phyloP scores from a whole-genome alignment of 306 rosid genomes.

The Corylus heterophylla region DNA sequence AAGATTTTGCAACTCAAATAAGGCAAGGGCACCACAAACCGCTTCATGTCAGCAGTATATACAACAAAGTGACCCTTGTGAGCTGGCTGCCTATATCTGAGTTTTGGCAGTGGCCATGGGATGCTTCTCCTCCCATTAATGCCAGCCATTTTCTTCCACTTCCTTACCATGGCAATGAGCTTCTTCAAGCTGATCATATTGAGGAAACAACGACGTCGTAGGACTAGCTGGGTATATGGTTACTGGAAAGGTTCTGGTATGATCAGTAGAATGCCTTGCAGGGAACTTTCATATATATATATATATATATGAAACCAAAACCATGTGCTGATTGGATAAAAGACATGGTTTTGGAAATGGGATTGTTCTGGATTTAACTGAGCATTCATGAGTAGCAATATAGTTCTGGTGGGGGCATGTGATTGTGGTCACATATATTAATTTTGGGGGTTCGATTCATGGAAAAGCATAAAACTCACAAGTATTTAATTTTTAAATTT shows the following conservation, averaged over 20 bases:
- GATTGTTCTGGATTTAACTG: constrained; percentile 32
- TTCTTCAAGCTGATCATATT: constrained; percentile 28
- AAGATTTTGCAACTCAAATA: constrained; percentile 27
- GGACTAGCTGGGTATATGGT: neutral
- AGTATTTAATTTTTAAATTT: neutral
- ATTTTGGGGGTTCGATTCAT: neutral
- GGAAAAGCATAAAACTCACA: neutral
- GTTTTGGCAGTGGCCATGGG: constrained; percentile 28
- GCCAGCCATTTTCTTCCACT: constrained; percentile 34
- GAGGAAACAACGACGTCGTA: neutral
- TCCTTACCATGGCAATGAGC: constrained; percentile 28
- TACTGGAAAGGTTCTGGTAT: neutral
- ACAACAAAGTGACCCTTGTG: constrained; percentile 39
- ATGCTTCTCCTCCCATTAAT: constrained; percentile 13
- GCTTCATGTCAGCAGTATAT: constrained; percentile 22
- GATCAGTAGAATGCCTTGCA: neutral
- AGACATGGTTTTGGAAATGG: constrained; percentile 26
- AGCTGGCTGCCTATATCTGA: constrained; percentile 4
- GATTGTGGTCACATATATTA: neutral
- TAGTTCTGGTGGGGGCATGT: constrained; percentile 13
- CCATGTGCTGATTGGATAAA: constrained; percentile 33
- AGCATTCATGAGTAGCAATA: neutral
- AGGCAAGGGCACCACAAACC: constrained; percentile 34
- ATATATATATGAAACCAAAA: constrained; percentile 9
- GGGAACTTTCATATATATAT: neutral